Base-by-base conservation (phyloP, 2,329 filamentous ascomycete genomes). In the Ophiosphaerella herpotricha region DNA sequence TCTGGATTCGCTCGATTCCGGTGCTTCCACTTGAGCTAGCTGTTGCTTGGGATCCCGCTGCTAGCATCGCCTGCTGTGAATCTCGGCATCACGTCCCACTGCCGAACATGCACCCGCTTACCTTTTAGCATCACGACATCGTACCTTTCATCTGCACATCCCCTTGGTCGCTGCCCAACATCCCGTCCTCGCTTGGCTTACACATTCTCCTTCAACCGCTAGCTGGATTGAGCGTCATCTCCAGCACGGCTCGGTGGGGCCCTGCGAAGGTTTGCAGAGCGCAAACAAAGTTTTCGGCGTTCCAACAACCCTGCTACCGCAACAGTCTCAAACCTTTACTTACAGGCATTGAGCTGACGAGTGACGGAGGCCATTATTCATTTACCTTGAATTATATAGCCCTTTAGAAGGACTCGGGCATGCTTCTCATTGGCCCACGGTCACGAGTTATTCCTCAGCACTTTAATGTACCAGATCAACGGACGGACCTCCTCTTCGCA, bases 231-330 rank as follows among this genome's bases (percentile, higher is more conserved):
- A 59, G 54, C 31, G 33, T 42, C 35, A 40, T 43, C 51, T 46
- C 46, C 55, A 55, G 55, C 55, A 57, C 64, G 63, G 61, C 57
- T 65, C 58, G 63, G 58, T 51, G 55, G 55, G 54, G 52, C 51
- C 58, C 51, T 52, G 55, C 52, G 60, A 70, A 67, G 61, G 66
- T 67, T 67, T 65, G 52, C 51, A 56, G 58, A 57, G 48, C 52
- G 49, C 51, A 64, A 70, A 70, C 67, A 70, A 67, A 69, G 67
- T 72, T 71, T 70, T 69, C 55, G 63, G 59, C 66, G 59, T 61
- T 56, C 54, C 61, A 65, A 55, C 60, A 66, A 61, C 67, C 68
- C 66, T 71, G 68, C 60, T 63, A 67, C 70, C 56, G 63, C 68
- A 64, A 63, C 67, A 68, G 66, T 70, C 70, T 67, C 68, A 70